phyloP scores from a whole-genome alignment of 164 flowering plant species.

The Protea cynaroides region DNA sequence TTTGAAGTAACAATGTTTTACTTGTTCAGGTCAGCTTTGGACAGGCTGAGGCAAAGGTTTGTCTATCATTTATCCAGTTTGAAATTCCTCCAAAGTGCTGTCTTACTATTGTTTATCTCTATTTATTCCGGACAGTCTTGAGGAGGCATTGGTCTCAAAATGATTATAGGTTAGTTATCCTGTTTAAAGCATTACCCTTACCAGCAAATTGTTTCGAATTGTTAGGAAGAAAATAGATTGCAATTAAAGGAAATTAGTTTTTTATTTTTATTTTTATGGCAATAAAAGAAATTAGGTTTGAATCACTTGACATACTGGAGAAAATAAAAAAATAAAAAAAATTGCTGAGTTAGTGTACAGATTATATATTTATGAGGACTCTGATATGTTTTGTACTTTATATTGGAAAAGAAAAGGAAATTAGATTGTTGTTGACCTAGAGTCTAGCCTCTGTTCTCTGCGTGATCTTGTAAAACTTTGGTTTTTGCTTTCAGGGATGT shows the following conservation, averaged over 20 bases:
- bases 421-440: neutral
- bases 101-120: too few species aligned
- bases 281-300: too few species aligned
- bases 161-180: neutral
- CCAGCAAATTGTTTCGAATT: too few species aligned
- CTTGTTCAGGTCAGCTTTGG: constrained; percentile 81
- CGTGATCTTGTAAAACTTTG: neutral
- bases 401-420: neutral
- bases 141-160: neutral
- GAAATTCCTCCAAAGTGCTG: neutral
- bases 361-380: too few species aligned
- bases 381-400: too few species aligned
- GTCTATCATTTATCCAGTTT: constrained; percentile 13
- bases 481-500: neutral
- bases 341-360: too few species aligned
- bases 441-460: neutral
- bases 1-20: neutral
- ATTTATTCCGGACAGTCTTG: too few species aligned
- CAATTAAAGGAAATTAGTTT: too few species aligned
- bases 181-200: neutral
- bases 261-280: too few species aligned
- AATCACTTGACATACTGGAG: too few species aligned
- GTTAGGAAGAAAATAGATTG: too few species aligned
- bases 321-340: too few species aligned
- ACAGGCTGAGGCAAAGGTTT: constrained; percentile 93